phyloP scores from a whole-genome alignment of 2,329 filamentous ascomycete genomes.

The Neofusicoccum umdonicola region DNA sequence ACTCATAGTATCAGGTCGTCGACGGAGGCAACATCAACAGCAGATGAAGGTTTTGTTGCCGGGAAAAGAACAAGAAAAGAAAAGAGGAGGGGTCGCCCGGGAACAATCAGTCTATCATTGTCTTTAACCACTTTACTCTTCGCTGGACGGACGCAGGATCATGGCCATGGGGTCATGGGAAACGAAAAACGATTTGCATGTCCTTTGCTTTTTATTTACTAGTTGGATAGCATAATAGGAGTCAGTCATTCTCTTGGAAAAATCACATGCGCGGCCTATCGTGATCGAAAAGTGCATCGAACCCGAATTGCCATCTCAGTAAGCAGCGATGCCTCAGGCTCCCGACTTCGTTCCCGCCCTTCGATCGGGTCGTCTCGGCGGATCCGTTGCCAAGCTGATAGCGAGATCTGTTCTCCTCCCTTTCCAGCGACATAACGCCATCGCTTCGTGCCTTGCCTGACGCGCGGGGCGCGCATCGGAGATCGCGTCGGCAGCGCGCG shows the following conservation, averaged over 20 bases:
- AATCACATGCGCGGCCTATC: not conserved
- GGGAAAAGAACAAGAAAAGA: not conserved
- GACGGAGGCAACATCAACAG: not conserved
- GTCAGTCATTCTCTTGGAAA: not conserved
- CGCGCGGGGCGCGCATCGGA: not conserved
- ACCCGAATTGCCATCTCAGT: no score
- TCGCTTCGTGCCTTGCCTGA: not conserved
- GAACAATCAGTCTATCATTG: not conserved
- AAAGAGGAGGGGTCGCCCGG: not conserved
- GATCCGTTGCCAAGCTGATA: no score
- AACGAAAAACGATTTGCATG: not conserved
- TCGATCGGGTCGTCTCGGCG: no score
- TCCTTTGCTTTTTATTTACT: not conserved
- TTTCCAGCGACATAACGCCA: no score
- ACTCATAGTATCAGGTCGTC: not conserved
- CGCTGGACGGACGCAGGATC: not conserved
- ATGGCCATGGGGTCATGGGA: not conserved
- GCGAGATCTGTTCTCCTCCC: no score
- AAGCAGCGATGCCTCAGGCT: no score
- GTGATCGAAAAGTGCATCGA: not conserved
- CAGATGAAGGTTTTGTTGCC: not conserved
- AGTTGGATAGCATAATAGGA: slow-evolving; percentile 13
- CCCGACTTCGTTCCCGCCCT: no score
- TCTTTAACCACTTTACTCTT: not conserved
- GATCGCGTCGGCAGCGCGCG: not conserved